Evolutionary conservation across 768 basidiomycete species (phyloP).

Genomic region (Rhizopogon salebrosus): DNA sequence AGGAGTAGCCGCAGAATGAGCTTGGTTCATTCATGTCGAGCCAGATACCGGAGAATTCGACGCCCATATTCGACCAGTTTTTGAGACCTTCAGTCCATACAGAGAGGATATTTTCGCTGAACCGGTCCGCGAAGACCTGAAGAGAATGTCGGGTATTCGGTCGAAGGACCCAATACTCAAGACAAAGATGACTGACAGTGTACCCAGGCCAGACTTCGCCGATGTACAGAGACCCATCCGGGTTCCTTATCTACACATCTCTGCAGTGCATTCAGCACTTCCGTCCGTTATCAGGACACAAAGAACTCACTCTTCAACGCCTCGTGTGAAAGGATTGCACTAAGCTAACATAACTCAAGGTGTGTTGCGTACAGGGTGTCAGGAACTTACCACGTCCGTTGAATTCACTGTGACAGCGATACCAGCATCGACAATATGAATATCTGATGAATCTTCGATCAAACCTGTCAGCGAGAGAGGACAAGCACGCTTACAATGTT

Average conservation of each 20-base stretch:
- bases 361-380: neutral
- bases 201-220: constrained; percentile 79
- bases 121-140: constrained; percentile 61
- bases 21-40: constrained; percentile 64
- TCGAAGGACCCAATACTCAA: neutral
- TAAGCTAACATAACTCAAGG: constrained; percentile 16
- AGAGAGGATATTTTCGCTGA: constrained; percentile 41
- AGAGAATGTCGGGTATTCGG: neutral
- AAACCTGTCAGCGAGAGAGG: neutral
- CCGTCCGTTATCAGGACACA: neutral
- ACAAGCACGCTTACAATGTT: constrained; percentile 19
- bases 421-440: constrained; percentile 68
- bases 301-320: constrained; percentile 48
- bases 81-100: constrained; percentile 60
- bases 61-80: constrained; percentile 48
- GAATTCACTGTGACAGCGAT: constrained; percentile 51
- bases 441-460: constrained; percentile 33
- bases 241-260: constrained; percentile 71
- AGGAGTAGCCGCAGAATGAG: constrained; percentile 62
- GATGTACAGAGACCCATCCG: constrained; percentile 64
- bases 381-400: constrained; percentile 52
- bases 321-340: constrained; percentile 66
- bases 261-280: constrained; percentile 25
- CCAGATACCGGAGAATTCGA: constrained; percentile 68
- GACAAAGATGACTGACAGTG: constrained; percentile 36